phyloP scores from a whole-genome alignment of 2,329 filamentous ascomycete species.

The Nannizzia gypsea region DNA sequence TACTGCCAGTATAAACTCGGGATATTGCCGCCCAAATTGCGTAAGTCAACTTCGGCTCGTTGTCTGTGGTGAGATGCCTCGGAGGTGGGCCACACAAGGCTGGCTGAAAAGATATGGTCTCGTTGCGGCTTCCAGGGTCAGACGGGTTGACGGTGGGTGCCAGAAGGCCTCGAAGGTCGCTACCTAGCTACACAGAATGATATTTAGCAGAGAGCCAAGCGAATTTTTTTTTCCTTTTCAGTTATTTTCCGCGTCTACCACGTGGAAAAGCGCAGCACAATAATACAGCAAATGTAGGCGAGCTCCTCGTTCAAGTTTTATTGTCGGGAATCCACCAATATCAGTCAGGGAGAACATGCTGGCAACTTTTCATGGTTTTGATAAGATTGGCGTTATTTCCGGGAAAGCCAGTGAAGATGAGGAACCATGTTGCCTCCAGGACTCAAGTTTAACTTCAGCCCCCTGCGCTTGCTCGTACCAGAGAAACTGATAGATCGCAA shows the following conservation, averaged over 20 bases:
- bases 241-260: neutral
- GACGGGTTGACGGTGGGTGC: too few species aligned
- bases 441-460: neutral
- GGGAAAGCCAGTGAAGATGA: neutral
- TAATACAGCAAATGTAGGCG: neutral
- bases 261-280: neutral
- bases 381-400: neutral
- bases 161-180: too few species aligned
- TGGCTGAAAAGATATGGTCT: neutral
- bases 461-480: slow-evolving; percentile 1
- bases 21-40: neutral
- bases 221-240: neutral
- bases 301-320: neutral
- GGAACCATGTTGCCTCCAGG: neutral
- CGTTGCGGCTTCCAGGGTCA: neutral
- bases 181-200: neutral
- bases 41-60: neutral
- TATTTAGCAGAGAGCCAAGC: neutral
- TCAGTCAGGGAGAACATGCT: neutral
- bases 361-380: neutral
- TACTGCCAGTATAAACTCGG: neutral
- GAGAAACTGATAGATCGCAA: slow-evolving; percentile 1
- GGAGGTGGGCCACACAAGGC: slow-evolving; percentile 1
- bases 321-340: neutral
- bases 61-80: neutral